Base-by-base conservation (phyloP, 2,329 filamentous ascomycete genomes). In the Arthroderma sp. region DNA sequence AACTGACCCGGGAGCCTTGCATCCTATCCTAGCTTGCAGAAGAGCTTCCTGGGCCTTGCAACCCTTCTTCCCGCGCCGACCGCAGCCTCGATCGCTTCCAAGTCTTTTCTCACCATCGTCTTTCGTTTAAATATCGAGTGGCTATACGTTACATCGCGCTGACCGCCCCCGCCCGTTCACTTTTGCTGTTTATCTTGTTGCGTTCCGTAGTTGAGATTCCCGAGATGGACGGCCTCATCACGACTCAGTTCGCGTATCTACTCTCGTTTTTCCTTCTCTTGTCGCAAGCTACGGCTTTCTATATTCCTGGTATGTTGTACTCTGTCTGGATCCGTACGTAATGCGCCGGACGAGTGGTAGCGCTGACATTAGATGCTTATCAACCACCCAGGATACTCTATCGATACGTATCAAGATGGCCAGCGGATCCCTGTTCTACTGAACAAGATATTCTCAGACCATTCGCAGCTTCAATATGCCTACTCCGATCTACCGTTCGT, bases 401-500 rank as follows among this genome's bases (percentile, higher is more conserved):
- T 91, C 67, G 86, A 84, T 67, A 88, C 82, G 66, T 94, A 94
- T 69, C 79, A 79, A 63, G 81, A 90, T 62, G 81, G 82, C 69
- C 86, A 94, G 64, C 77, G 82, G 9, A 86, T 95, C 39, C 88
- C 89, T 0, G 77, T 95, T n/a, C 83, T 91, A 57, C 87, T 93
- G 62, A 95, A 95, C 76, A 95, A 95, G 71, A 84, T 91, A 65
- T 94, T 91, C 72, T 94, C 88, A 57, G 89, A 94, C 72, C 84
- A 87, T 66, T 93, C 87, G 6, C 86, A 93, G 69, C 76, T 95
- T n/a, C 88, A 94, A 70, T 94, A 90, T 80, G 88, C 88, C 63
- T 95, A 91, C 75, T 87, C 86, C 69, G 87, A 93, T 65, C 82
- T 94, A 1, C 88, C 89, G 6, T 95, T 94, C 69, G 86, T 91